These are phyloP conservation scores for Linnemannia exigua DNA, from an alignment of 192 early-diverging fungal species.

Conservation along the genomic window DNA sequence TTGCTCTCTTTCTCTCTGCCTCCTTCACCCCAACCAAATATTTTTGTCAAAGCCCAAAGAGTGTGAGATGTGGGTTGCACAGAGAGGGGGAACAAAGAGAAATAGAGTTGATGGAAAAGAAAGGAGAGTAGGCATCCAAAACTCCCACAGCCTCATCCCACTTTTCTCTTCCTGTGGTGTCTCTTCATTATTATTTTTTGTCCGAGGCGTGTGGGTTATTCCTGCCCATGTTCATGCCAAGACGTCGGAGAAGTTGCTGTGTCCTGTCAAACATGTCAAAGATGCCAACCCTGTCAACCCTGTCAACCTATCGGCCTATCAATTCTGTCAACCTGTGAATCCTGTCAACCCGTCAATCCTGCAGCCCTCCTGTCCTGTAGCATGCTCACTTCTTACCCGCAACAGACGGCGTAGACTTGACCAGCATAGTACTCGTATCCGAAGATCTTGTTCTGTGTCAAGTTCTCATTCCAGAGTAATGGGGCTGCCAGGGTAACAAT, in stretches of 20 bases:
- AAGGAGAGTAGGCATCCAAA: background rate
- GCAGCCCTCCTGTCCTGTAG: conserved; percentile 12
- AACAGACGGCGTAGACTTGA: conserved; percentile 85
- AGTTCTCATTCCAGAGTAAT: conserved; percentile 74
- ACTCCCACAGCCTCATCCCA: background rate
- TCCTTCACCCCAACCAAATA: conserved; percentile 7
- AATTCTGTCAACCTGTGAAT: background rate
- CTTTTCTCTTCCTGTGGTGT: background rate
- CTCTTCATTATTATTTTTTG: background rate
- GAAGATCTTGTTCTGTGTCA: conserved; percentile 78
- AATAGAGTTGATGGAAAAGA: background rate
- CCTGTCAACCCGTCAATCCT: background rate
- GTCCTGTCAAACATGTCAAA: background rate
- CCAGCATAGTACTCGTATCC: conserved; percentile 80
- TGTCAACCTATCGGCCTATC: background rate
- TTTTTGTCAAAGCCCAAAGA: background rate
- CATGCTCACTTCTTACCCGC: conserved; percentile 70
- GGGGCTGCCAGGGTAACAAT: conserved; percentile 76
- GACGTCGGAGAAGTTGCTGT: background rate
- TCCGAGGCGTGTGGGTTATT: background rate
- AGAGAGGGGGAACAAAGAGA: background rate
- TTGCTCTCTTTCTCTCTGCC: no score
- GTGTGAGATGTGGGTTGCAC: background rate
- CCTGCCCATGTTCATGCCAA: background rate
- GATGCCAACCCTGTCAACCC: background rate